These are phyloP conservation scores for Hypoxylon sp. DNA, from an alignment of 2,329 filamentous ascomycete genomes.

Conservation along the genomic window DNA sequence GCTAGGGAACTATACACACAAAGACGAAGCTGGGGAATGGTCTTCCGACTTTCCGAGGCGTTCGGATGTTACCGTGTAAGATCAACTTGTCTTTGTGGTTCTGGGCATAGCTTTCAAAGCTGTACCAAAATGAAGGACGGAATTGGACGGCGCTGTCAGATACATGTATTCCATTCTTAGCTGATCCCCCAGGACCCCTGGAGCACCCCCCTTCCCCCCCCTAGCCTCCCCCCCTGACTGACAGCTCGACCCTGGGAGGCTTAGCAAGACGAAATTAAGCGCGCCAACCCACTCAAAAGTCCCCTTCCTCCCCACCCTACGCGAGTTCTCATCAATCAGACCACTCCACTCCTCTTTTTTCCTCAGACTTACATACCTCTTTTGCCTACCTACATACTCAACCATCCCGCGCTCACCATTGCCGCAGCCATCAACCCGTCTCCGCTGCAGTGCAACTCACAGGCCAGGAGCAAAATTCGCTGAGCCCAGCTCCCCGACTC, in stretches of 20 bases:
- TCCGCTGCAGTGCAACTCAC: conserved; percentile 26
- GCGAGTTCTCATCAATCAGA: conserved; percentile 35
- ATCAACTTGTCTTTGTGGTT: background rate
- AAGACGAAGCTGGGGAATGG: background rate
- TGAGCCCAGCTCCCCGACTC: conserved; percentile 38
- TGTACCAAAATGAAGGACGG: background rate
- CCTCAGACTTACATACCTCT: conserved; percentile 19
- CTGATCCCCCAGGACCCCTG: conserved; percentile 25
- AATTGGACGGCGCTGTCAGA: conserved; percentile 11
- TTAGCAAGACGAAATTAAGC: conserved; percentile 40
- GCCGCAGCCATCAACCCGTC: conserved; percentile 11
- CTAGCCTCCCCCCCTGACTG: conserved; percentile 15
- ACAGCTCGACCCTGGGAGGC: conserved; percentile 24
- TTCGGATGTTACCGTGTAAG: background rate
- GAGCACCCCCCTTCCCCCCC: background rate
- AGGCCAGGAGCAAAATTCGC: conserved; percentile 14
- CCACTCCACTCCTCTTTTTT: conserved; percentile 35
- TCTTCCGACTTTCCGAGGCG: background rate
- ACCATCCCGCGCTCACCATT: conserved; percentile 12
- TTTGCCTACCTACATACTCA: conserved; percentile 3
- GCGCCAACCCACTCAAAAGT: conserved; percentile 38
- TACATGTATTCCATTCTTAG: conserved; percentile 17
- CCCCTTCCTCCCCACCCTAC: conserved; percentile 29
- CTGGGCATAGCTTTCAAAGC: background rate
- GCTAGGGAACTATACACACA: conserved; percentile 2